phyloP scores from a whole-genome alignment of 2,329 filamentous ascomycete species.

The Penicillium sp. region DNA sequence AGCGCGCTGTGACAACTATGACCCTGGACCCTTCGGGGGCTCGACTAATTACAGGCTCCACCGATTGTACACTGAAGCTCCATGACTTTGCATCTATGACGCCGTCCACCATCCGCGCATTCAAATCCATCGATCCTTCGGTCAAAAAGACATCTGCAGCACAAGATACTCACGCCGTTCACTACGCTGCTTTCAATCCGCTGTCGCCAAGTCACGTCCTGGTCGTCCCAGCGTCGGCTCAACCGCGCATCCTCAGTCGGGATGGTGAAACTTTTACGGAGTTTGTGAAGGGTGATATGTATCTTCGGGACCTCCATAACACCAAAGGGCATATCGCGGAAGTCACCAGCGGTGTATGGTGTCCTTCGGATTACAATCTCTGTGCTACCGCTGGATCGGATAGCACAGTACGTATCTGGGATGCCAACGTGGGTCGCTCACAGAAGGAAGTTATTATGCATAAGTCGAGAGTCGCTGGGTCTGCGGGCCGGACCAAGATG shows the following conservation, averaged over 20 bases:
- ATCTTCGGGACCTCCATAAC: constrained; percentile 92
- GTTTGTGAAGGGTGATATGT: constrained; percentile 98
- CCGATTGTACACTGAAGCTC: constrained; percentile 85
- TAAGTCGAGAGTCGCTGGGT: constrained; percentile 85
- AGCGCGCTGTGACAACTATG: constrained; percentile 77
- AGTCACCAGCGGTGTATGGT: constrained; percentile 85
- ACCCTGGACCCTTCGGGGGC: constrained; percentile 82
- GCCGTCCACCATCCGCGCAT: constrained; percentile 86
- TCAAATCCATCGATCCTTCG: constrained; percentile 87
- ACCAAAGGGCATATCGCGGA: constrained; percentile 96
- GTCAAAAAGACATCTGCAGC: constrained; percentile 67
- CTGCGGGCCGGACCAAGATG: constrained; percentile 88
- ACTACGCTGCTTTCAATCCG: constrained; percentile 83
- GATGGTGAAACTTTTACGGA: constrained; percentile 84
- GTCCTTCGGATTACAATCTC: constrained; percentile 77
- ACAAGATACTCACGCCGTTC: constrained; percentile 81
- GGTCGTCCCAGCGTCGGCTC: constrained; percentile 82
- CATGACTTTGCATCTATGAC: constrained; percentile 97
- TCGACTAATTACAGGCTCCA: constrained; percentile 83
- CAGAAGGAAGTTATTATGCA: constrained; percentile 95
- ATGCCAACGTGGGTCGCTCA: constrained; percentile 82
- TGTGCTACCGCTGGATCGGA: constrained; percentile 92
- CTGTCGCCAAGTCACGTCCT: constrained; percentile 76
- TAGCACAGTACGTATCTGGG: constrained; percentile 95
- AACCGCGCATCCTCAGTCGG: constrained; percentile 82